These are phyloP conservation scores for Penicillium silybi DNA, from an alignment of 495 filamentous ascomycete species.

Conservation along the genomic window DNA sequence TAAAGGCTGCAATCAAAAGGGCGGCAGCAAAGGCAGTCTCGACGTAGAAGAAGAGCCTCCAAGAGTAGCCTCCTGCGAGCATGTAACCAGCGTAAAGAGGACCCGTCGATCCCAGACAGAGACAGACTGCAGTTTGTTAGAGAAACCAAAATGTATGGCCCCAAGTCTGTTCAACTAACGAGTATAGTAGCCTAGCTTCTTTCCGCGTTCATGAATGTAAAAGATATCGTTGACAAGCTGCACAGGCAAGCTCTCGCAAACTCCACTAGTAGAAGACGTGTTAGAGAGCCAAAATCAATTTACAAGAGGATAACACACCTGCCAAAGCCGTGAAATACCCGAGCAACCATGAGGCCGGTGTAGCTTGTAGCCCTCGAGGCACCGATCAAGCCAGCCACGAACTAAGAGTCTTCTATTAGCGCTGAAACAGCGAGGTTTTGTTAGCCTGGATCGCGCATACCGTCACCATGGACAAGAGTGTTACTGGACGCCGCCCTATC, in stretches of 20 bases:
- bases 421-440: not conserved
- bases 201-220: constrained; percentile 58
- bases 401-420: constrained; percentile 33
- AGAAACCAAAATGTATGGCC: not conserved
- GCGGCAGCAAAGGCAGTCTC: constrained; percentile 54
- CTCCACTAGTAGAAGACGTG: constrained; percentile 29
- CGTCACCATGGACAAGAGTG: constrained; percentile 45
- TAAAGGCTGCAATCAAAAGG: constrained; percentile 54
- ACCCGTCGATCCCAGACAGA: constrained; percentile 57
- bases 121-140: constrained; percentile 41
- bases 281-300: not conserved
- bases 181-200: constrained; percentile 57
- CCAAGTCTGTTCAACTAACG: constrained; percentile 22
- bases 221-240: constrained; percentile 66
- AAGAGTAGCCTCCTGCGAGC: constrained; percentile 58
- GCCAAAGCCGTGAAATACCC: constrained; percentile 54
- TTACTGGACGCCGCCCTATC: constrained; percentile 53
- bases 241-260: constrained; percentile 61
- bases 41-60: constrained; percentile 64
- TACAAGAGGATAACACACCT: not conserved
- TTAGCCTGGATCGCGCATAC: constrained; percentile 24
- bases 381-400: constrained; percentile 54
- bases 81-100: constrained; percentile 61
- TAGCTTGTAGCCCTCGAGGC: constrained; percentile 50
- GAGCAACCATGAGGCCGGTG: constrained; percentile 49